Percentiles rank a stretch among this genome's conserved stretches.
phyloP scores from a whole-genome alignment of 129 eudicot species.

The Silybum marianum region DNA sequence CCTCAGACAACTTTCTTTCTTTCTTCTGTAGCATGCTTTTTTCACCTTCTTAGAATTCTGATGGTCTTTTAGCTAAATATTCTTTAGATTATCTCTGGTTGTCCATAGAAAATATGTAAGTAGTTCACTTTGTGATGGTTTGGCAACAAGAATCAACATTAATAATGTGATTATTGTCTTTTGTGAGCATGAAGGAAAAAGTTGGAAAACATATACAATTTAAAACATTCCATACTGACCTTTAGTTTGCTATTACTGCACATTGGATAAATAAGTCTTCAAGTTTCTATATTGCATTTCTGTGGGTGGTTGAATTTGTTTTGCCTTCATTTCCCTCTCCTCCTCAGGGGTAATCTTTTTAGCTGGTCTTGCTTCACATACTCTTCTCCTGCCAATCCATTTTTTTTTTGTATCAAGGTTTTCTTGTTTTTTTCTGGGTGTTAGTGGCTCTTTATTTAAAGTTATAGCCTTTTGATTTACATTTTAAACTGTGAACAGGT shows the following conservation, averaged over 20 bases:
- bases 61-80: neutral
- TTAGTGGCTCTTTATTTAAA: neutral
- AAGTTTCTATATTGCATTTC: neutral
- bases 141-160: neutral
- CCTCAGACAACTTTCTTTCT: neutral
- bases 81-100: neutral
- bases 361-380: neutral
- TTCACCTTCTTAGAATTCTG: neutral
- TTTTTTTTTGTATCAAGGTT: slow-evolving; percentile 10
- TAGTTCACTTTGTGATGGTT: neutral
- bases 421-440: neutral
- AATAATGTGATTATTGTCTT: neutral
- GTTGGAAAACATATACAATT: neutral
- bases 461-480: neutral
- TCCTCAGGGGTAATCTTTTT: neutral
- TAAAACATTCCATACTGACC: neutral
- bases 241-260: neutral
- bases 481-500: slow-evolving; percentile 49
- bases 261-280: neutral
- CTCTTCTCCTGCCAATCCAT: neutral
- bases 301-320: neutral
- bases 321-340: neutral
- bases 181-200: neutral
- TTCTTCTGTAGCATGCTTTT: neutral
- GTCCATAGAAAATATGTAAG: neutral